Evolutionary conservation across 805 yeast genomes (phyloP).

Genomic region (Candida ovalis): DNA sequence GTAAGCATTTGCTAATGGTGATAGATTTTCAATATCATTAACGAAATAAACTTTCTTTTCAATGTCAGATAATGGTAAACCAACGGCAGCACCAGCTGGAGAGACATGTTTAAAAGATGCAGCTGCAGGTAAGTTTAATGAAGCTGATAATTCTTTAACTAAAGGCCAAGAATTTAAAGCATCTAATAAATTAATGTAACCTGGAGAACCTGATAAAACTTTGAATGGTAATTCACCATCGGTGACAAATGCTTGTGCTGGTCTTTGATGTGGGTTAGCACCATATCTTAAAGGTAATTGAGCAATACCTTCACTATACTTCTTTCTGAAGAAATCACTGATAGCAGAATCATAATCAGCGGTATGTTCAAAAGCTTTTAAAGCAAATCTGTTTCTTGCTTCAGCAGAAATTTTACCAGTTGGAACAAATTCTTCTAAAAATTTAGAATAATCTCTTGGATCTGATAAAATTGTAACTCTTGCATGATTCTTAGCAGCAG

Average conservation of each 20-base stretch:
- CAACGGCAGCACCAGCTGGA: slow-evolving; percentile 98
- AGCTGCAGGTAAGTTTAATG: slow-evolving; percentile 95
- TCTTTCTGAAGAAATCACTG: slow-evolving; percentile 95
- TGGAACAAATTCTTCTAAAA: slow-evolving; percentile 69
- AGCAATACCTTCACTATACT: slow-evolving; percentile 83
- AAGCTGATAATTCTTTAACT: slow-evolving; percentile 92
- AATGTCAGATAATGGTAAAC: slow-evolving; percentile 82
- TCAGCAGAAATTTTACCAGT: slow-evolving; percentile 66
- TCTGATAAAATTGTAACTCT: slow-evolving; percentile 95
- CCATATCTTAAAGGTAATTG: slow-evolving; percentile 97
- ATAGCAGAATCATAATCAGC: slow-evolving; percentile 96
- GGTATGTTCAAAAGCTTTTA: slow-evolving; percentile 97
- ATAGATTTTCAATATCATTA: slow-evolving; percentile 86
- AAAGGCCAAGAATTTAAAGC: slow-evolving; percentile 98
- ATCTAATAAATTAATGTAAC: slow-evolving; percentile 93
- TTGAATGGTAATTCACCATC: slow-evolving; percentile 90
- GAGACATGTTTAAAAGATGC: slow-evolving; percentile 98
- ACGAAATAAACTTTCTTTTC: slow-evolving; percentile 97
- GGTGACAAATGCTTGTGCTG: slow-evolving; percentile 92
- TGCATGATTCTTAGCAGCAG: slow-evolving; percentile 97
- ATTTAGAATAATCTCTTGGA: slow-evolving; percentile 87
- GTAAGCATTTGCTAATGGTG: slow-evolving; percentile 96
- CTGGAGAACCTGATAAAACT: slow-evolving; percentile 93
- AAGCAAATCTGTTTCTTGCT: slow-evolving; percentile 78
- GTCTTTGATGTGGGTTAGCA: slow-evolving; percentile 98